These are phyloP conservation scores for Didymosphaeria variabile DNA, from an alignment of 2,329 filamentous ascomycete species.

Conservation along the genomic window DNA sequence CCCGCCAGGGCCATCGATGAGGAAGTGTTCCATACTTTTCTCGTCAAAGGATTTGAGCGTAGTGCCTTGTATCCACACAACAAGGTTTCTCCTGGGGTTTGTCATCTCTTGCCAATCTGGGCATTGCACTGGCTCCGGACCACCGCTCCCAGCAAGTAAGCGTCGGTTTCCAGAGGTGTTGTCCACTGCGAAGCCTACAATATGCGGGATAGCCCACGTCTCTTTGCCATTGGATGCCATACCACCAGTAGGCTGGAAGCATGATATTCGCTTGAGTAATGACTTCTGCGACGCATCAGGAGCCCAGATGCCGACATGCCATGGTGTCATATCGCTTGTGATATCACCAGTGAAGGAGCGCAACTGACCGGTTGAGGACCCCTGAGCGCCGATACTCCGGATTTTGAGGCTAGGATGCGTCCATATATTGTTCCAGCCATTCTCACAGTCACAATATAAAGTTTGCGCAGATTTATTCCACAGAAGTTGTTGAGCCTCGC, in stretches of 20 bases:
- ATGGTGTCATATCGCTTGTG: slow-evolving; percentile 7
- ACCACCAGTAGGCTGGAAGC: slow-evolving; percentile 3
- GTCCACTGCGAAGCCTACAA: neutral
- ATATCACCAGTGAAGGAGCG: neutral
- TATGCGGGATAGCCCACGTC: neutral
- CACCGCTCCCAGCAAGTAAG: neutral
- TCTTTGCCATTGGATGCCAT: neutral
- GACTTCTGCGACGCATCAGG: neutral
- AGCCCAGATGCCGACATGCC: slow-evolving; percentile 1
- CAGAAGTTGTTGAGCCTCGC: neutral
- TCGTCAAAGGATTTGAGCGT: slow-evolving; percentile 12
- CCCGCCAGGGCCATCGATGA: slow-evolving; percentile 26
- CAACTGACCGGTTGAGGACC: neutral
- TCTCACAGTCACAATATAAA: neutral
- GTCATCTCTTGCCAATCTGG: neutral
- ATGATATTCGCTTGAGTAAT: neutral
- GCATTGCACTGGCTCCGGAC: neutral
- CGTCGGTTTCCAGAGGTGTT: neutral
- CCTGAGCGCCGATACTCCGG: neutral
- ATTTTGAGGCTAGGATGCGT: neutral
- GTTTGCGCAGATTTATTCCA: neutral
- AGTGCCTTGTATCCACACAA: neutral
- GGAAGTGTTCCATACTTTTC: slow-evolving; percentile 18
- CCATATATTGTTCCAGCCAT: neutral
- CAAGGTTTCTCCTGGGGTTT: neutral